Evolutionary conservation across 495 filamentous ascomycete genomes (phyloP).

Genomic region (Cercophora scortea): DNA sequence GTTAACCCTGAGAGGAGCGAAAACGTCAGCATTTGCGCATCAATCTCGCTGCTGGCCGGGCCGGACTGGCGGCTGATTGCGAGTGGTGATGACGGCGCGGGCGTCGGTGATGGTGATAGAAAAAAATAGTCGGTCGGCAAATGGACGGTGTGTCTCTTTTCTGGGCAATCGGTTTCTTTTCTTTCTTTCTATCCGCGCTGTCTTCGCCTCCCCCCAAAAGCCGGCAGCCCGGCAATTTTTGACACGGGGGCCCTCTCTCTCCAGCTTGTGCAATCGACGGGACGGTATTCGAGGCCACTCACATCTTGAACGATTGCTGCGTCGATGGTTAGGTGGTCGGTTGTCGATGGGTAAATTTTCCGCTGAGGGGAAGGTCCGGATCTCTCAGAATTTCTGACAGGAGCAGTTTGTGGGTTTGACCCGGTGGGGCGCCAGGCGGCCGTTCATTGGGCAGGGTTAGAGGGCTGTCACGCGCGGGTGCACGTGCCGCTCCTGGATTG

Average conservation of each 20-base stretch:
- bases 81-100: background rate
- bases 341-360: constrained; percentile 35
- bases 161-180: too few relatives aligned
- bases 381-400: constrained; percentile 28
- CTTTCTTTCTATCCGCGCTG: too few relatives aligned
- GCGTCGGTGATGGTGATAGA: too few relatives aligned
- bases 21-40: constrained; percentile 26
- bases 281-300: constrained; percentile 24
- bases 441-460: constrained; percentile 28
- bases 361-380: constrained; percentile 30
- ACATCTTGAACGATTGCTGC: constrained; percentile 47
- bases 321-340: constrained; percentile 35
- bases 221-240: background rate
- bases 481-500: constrained; percentile 5
- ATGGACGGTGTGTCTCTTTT: too few relatives aligned
- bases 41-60: too few relatives aligned
- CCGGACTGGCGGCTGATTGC: too few relatives aligned
- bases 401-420: constrained; percentile 31
- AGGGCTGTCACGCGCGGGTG: constrained; percentile 14
- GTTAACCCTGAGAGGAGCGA: constrained; percentile 71
- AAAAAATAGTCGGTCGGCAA: too few relatives aligned
- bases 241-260: background rate
- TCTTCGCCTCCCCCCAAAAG: too few relatives aligned
- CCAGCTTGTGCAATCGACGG: constrained; percentile 3
- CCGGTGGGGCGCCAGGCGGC: constrained; percentile 11